Base-by-base conservation (phyloP, 305 asterid genomes). In the Plantago rigida region DNA sequence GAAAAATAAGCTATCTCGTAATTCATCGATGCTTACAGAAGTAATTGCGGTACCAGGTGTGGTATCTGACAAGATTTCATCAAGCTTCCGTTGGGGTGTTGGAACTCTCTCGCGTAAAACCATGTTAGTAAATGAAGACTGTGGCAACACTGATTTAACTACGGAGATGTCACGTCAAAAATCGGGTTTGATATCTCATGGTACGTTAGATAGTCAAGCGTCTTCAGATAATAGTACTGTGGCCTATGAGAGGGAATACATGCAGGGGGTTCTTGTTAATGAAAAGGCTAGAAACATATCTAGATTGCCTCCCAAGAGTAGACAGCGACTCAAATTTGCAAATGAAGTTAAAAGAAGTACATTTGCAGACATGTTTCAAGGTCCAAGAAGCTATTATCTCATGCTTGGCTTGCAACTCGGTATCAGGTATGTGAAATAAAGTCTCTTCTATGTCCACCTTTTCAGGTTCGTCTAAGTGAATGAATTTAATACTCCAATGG, bases 361-460 rank as follows among this genome's bases (percentile, higher is more conserved):
- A 7, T 72, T 78, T 63, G 75, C 82, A 62, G 70, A 76, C 74
- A 67, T 86, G 60, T 81, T 86, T 61, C 70, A 83, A 66, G 88
- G 93, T 66, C 81, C 74, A 55, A 81, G 65, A 81, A 86, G 98
- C 87, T 79, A 80, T 66, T 88, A 81, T 81, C 77, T 88, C 74
- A 88, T 80, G 96, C 96, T 91, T 72, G 83, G 82, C 78, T 78
- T 91, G 87, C 98, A 91, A 73, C 88, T 80, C 68, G 98, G 98
- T 56, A 87, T 91, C 76, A 86, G 98, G 96, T 87, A 84, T 73
- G 57, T 67, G 55, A 56, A 73, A 64, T 29, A 55, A 36, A 52
- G 63, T 67, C 70, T 56, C 39, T 66, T 46, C 41, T 39, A 45
- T 53, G 42, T 63, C 59, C 56, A 53, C 48, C 48, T 51, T 51